Base-by-base conservation (phyloP, 1,284 basidiomycete genomes). In the Leccinum glutinopallens region DNA sequence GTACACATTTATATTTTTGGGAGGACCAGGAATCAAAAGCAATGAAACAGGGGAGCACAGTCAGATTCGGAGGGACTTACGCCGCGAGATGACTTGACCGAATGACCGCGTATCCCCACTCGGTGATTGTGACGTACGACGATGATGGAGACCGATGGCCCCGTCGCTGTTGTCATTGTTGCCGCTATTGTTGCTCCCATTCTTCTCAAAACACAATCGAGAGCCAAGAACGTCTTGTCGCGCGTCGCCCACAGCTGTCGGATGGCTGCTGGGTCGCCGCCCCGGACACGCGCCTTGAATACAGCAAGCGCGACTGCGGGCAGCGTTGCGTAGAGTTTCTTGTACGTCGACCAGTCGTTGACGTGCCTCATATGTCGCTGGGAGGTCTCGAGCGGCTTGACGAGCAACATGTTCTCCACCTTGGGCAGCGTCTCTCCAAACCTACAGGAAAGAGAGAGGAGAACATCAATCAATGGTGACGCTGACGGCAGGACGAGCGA, bases 81-180 rank as follows among this genome's bases (percentile, higher is more conserved):
- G 86, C 83, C 66, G 90, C 83, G 58, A 94, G 78, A 77, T 91
- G 88, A 2, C 85, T 86, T 72, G 90, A 92, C 46, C 92, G 80
- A 59, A 92, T 81, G 6, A 90, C 90, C 46, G 92, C 90, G 75
- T 93, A 90, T 1, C 93, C 92, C 81, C 90, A 92, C 76, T 94
- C 92, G 63, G 93, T 73, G 70, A 22, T 4, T 51, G 49, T 51
- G 49, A 22, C 46, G 46, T 49, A 51, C 49, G 49, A 22, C 13
- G 49, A 22, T n/a, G n/a, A 46, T 10, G 4, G 22, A 51, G 49
- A 51, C 22, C 41, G 41, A 43, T 43, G 17, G 41, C 17, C 41
- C 17, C 17, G 17, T 43, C 41, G 41, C 41, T 9, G 41, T 51
- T 51, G 49, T 13, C 49, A 51, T 51, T 51, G 2, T 13, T 49